These are phyloP conservation scores for Komagataella mondaviorum DNA, from an alignment of 805 yeast genomes.

Conservation along the genomic window DNA sequence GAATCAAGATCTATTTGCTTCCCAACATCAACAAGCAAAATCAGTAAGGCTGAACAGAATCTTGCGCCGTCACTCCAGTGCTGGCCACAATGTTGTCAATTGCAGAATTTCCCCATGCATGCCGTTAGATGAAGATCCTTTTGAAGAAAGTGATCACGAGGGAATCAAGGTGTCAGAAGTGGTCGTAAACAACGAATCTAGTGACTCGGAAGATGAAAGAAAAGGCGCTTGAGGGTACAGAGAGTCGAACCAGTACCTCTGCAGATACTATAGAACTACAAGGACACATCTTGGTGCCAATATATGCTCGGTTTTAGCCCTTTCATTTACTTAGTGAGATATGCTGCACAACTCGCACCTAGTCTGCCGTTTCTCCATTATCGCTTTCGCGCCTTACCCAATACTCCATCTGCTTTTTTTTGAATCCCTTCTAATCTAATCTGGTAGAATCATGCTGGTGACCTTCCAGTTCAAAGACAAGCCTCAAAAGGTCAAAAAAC, in stretches of 20 bases:
- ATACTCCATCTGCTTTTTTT: background rate
- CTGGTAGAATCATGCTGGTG: background rate
- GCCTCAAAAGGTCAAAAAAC: background rate
- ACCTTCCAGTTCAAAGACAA: background rate
- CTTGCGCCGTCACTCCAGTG: background rate
- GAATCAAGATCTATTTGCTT: constrained; percentile 68
- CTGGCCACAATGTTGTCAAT: background rate
- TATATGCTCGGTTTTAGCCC: background rate
- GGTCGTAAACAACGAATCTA: background rate
- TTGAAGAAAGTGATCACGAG: background rate
- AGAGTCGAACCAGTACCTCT: background rate
- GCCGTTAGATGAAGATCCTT: background rate
- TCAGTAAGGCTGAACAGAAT: constrained; percentile 16
- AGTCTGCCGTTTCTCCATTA: background rate
- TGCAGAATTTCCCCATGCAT: background rate
- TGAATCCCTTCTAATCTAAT: background rate
- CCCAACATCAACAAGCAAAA: constrained; percentile 48
- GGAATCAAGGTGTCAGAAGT: background rate
- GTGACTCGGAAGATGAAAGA: background rate
- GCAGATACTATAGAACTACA: too few species aligned
- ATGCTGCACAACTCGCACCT: background rate
- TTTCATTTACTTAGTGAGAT: background rate
- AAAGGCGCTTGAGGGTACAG: background rate
- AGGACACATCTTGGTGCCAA: too few species aligned
- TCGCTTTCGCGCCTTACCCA: background rate